A percentile compares a stretch with the other conserved stretches of the same genome.
Evolutionary conservation across 2,329 filamentous ascomycete species (phyloP).

Genomic region (Colletotrichum sp.): DNA sequence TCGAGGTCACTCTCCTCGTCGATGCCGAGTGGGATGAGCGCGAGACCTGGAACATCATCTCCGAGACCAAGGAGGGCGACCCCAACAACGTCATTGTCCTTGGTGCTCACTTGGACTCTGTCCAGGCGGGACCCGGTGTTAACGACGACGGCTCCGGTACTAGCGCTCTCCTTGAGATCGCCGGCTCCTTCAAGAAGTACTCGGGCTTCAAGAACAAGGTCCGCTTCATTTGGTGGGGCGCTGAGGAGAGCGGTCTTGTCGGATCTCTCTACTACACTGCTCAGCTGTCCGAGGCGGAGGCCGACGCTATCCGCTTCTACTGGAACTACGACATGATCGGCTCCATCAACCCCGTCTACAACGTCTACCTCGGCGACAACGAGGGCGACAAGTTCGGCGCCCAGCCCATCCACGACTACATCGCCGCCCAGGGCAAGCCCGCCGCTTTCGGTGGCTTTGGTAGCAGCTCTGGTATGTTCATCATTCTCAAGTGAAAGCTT

Average conservation of each 20-base stretch:
- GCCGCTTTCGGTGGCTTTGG: conserved; percentile 39
- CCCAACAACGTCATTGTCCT: conserved; percentile 47
- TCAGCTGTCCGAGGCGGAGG: conserved; percentile 39
- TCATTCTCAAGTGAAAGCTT: rapidly evolving
- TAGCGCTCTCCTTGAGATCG: conserved; percentile 42
- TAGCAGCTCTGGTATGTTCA: conserved; percentile 25
- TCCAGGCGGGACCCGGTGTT: conserved; percentile 43
- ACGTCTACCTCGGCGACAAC: conserved; percentile 44
- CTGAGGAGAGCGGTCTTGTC: conserved; percentile 48
- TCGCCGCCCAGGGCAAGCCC: conserved; percentile 37
- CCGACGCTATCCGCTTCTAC: conserved; percentile 67
- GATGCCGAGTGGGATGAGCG: conserved; percentile 41
- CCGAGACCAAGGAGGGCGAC: conserved; percentile 48
- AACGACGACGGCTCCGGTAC: conserved; percentile 48
- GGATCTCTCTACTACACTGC: conserved; percentile 47
- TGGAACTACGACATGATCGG: conserved; percentile 77
- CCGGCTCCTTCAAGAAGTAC: conserved; percentile 40
- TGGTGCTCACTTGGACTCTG: conserved; percentile 46
- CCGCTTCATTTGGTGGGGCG: conserved; percentile 48
- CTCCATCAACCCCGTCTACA: conserved; percentile 43
- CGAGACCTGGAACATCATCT: conserved; percentile 45
- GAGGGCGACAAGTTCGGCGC: conserved; percentile 40
- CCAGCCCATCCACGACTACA: conserved; percentile 37
- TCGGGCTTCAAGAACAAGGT: conserved; percentile 46
- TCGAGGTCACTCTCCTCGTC: conserved; percentile 39